Conservation (phyloP, 192 early-diverging fungal genomes). For the Coemansia erecta region DNA sequence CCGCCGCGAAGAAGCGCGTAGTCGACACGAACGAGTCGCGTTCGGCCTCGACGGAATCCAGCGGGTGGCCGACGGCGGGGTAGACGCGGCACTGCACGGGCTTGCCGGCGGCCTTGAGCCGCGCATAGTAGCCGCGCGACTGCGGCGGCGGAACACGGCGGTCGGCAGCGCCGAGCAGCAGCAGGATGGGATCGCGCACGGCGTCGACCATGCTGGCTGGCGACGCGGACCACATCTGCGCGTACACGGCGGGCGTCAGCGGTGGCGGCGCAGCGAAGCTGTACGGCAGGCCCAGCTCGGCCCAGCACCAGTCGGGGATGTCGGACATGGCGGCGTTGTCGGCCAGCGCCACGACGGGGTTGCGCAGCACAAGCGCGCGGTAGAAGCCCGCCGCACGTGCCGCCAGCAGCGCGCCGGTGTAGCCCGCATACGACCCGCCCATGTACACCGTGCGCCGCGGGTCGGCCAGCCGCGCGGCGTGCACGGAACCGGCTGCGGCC, state of each 20-base stretch:
- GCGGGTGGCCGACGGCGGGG: conserved; percentile 58
- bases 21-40: conserved; percentile 48
- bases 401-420: conserved; percentile 61
- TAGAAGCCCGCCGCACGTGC: conserved; percentile 59
- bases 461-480: conserved; percentile 51
- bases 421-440: conserved; percentile 78
- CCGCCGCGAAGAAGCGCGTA: conserved; percentile 33
- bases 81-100: conserved; percentile 57
- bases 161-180: conserved; percentile 66
- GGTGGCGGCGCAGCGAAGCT: conserved; percentile 58
- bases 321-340: conserved; percentile 60
- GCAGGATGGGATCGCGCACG: conserved; percentile 63
- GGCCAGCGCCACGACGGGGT: conserved; percentile 72
- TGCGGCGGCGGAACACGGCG: conserved; percentile 72
- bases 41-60: conserved; percentile 63
- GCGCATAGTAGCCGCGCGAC: conserved; percentile 48
- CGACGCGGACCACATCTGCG: conserved; percentile 57
- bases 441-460: conserved; percentile 53
- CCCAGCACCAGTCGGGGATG: conserved; percentile 73
- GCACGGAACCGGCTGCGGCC: conserved; percentile 24
- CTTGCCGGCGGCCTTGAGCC: conserved; percentile 41
- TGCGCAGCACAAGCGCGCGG: conserved; percentile 63
- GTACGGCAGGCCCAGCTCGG: conserved; percentile 63
- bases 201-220: conserved; percentile 57
- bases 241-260: conserved; percentile 56